These are phyloP conservation scores for Tulasnella sp. DNA, from an alignment of 768 basidiomycete species.

Conservation along the genomic window DNA sequence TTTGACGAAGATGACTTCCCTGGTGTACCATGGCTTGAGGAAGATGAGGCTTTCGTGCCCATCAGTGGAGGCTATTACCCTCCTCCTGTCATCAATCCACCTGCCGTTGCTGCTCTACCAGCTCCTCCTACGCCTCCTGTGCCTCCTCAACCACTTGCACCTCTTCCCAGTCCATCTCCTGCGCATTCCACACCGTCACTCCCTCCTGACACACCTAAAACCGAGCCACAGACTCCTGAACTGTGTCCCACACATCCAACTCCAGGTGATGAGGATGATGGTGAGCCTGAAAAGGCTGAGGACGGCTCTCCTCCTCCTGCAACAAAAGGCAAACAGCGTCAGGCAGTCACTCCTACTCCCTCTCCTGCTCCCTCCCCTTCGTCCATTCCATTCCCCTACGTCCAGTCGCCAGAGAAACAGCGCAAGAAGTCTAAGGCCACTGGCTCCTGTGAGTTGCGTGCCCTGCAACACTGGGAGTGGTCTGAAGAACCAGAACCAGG, in stretches of 20 bases:
- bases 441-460: no score
- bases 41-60: background rate
- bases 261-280: background rate
- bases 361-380: background rate
- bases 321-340: background rate
- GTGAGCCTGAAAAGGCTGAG: no score
- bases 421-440: background rate
- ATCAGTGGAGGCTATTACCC: background rate
- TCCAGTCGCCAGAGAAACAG: background rate
- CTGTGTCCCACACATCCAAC: background rate
- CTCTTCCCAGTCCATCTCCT: background rate
- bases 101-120: background rate
- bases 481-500: no score
- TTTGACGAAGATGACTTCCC: slow-evolving; percentile 12
- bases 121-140: background rate
- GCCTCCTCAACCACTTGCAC: background rate
- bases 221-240: background rate
- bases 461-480: no score
- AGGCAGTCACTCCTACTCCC: background rate
- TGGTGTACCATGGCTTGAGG: background rate
- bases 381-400: background rate
- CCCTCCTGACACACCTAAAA: background rate
- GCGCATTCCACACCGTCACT: background rate
- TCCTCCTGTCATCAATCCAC: background rate
- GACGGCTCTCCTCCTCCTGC: background rate